These are phyloP conservation scores for Pichia insulana DNA, from an alignment of 805 yeast species.

Conservation along the genomic window DNA sequence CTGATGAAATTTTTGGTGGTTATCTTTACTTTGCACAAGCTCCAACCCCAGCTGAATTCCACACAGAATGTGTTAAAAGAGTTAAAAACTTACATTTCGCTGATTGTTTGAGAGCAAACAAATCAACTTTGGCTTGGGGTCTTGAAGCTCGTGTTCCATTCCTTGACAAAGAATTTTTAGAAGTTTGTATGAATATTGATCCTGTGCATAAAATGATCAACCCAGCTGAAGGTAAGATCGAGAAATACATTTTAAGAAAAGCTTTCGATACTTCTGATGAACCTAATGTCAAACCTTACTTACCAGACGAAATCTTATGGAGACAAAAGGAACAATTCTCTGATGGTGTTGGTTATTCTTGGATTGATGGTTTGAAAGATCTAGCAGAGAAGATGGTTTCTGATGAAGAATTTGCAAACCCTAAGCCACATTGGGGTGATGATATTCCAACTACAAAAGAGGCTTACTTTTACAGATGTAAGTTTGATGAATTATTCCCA, in stretches of 20 bases:
- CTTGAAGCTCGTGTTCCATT: slow-evolving; percentile 99
- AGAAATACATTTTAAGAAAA: slow-evolving; percentile 92
- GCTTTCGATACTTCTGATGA: slow-evolving; percentile 93
- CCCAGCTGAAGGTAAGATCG: slow-evolving; percentile 67
- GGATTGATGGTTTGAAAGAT: slow-evolving; percentile 98
- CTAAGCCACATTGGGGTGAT: slow-evolving; percentile 92
- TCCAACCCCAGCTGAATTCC: slow-evolving; percentile 89
- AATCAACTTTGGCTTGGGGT: slow-evolving; percentile 99
- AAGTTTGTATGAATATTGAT: slow-evolving; percentile 87
- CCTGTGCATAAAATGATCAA: slow-evolving; percentile 87
- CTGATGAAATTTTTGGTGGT: slow-evolving; percentile 98
- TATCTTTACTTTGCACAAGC: slow-evolving; percentile 96
- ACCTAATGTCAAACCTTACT: slow-evolving; percentile 69
- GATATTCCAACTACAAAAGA: slow-evolving; percentile 97
- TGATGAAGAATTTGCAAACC: slow-evolving; percentile 85
- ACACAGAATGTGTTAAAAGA: slow-evolving; percentile 88
- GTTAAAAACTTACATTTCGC: slow-evolving; percentile 96
- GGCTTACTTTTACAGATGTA: slow-evolving; percentile 97
- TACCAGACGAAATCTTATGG: slow-evolving; percentile 96
- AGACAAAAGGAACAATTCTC: slow-evolving; percentile 99
- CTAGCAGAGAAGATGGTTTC: slow-evolving; percentile 79
- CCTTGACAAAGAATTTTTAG: slow-evolving; percentile 88
- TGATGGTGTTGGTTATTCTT: slow-evolving; percentile 98
- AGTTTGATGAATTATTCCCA: slow-evolving; percentile 90
- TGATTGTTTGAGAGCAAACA: slow-evolving; percentile 98